Conservation (phyloP, 805 yeast species). For the Ogataea trehalophila region DNA sequence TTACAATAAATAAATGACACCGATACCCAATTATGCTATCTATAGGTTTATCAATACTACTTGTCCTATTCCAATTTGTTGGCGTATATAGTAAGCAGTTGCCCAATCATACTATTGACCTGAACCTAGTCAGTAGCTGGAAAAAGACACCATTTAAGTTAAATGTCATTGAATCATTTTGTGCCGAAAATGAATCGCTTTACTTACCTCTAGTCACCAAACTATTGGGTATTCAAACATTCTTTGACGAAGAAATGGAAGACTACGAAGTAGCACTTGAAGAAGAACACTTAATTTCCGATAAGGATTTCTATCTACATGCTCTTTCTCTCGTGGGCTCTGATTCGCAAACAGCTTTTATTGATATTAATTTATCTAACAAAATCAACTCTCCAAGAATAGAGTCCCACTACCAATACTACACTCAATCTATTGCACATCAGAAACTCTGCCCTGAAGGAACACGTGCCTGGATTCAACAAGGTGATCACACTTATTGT, state of each 20-base stretch:
- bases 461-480: constrained; percentile 45
- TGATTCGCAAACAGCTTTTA: constrained; percentile 15
- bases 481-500: constrained; percentile 50
- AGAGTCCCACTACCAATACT: constrained; percentile 57
- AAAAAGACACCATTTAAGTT: constrained; percentile 35
- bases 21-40: background rate
- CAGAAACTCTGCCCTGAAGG: constrained; percentile 16
- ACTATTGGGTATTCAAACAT: constrained; percentile 22
- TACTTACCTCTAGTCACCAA: constrained; percentile 32
- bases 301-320: constrained; percentile 21
- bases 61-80: background rate
- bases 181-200: constrained; percentile 32
- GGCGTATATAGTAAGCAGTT: background rate
- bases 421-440: constrained; percentile 32
- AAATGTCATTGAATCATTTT: constrained; percentile 37
- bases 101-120: constrained; percentile 20
- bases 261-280: constrained; percentile 28
- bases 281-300: constrained; percentile 16
- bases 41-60: background rate
- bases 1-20: too few relatives aligned
- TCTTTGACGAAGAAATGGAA: constrained; percentile 24
- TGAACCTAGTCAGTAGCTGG: constrained; percentile 38
- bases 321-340: constrained; percentile 16
- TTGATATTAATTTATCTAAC: constrained; percentile 41
- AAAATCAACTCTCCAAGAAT: constrained; percentile 57